Evolutionary conservation across 148 eudicot species (phyloP), one percentile per base, ranked within the genome.

Genomic region (Rhododendron ovatum): DNA sequence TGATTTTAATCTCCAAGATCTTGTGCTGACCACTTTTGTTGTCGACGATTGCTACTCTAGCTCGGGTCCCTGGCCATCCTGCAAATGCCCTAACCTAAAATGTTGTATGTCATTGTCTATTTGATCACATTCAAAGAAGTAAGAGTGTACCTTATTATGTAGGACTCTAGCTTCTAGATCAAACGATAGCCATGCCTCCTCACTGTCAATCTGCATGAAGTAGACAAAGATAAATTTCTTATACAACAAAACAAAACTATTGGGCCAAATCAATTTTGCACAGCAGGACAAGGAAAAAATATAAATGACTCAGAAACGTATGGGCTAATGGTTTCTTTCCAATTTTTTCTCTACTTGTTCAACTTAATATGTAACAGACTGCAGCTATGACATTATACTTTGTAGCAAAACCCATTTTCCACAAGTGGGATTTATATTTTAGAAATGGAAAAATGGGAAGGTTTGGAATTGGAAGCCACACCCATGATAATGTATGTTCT

Each of bases 51-150:
- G 81, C 93, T 88, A 95, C 91, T 88, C 87, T 94, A 45, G 95
- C 94, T 87, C 98, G 96, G 86, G 99, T 97, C 59, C 99, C 99
- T 5, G 99, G 99, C 99, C 99, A 97, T 41, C 99, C 98, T 91
- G 99, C 93, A 91, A 97, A 94, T 86, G 98, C 99, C 91, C 99
- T 98, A 75, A 97, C 99, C 99, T 97, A 91, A 81, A 83, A 90
- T 84, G 87, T 87, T 81, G 87, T 88, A 83, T 92, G 92, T 92
- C 91, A 91, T 85, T 13, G 51, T 71, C 87, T 84, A 84, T 76
- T 33, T 71, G 87, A 81, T 85, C 43, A 74, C 43, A 84, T 71
- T 78, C 45, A 65, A 30, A 45, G 63, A 83, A 74, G 7, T 74
- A 84, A 75, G 85, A 59, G 55, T 13, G 82, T 90, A 97, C 99